A percentile compares a stretch with the other conserved stretches of the same genome.
Conservation (phyloP, 192 early-diverging fungal genomes). For the Phycomyces blakesleeanus region DNA sequence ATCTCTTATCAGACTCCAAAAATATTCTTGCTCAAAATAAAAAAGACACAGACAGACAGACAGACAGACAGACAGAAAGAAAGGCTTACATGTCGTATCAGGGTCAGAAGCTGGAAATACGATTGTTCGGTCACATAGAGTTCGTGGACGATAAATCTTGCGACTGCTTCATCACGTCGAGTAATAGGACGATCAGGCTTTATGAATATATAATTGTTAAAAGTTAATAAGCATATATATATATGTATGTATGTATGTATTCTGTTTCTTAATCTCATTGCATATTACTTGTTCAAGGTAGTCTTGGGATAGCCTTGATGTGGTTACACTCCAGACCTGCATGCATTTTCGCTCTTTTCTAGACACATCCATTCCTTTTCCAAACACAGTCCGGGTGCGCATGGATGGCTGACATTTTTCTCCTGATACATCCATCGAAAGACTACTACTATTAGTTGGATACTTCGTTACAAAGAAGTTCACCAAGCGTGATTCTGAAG, state of each 20-base stretch:
- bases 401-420: background rate
- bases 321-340: background rate
- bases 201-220: background rate
- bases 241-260: no score
- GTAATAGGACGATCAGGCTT: background rate
- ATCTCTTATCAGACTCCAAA: background rate
- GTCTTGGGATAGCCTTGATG: background rate
- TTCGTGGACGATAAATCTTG: conserved; percentile 27
- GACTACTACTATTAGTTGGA: no score
- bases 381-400: background rate
- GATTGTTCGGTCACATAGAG: conserved; percentile 29
- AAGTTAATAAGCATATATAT: no score
- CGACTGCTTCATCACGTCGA: background rate
- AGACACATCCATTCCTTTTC: background rate
- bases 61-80: no score
- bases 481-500: no score
- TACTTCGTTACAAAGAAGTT: no score
- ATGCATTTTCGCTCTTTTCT: background rate
- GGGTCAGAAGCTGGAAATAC: conserved; percentile 33
- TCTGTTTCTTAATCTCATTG: no score
- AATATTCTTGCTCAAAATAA: background rate
- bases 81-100: conserved; percentile 39
- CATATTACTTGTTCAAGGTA: no score
- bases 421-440: no score
- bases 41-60: no score